phyloP scores from a whole-genome alignment of 352 stramenopile genomes.

The Nothophytophthora sp. region DNA sequence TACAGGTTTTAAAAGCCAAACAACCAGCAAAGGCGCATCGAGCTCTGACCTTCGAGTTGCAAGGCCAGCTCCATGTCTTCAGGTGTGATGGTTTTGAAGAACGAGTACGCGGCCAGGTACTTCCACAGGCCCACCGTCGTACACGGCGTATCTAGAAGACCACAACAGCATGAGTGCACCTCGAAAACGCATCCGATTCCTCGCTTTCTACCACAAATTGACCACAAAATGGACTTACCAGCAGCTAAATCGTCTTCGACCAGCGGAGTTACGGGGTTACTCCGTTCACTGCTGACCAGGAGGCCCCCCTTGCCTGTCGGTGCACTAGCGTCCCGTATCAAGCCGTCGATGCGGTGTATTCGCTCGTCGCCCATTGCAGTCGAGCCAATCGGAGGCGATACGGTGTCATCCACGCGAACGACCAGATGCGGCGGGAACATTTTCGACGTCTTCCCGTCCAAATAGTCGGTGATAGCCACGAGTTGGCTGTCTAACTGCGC shows the following conservation, averaged over 20 bases:
- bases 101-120: constrained; percentile 59
- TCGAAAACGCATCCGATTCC: neutral
- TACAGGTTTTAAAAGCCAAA: no score
- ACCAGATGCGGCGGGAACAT: constrained; percentile 50
- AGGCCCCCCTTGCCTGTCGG: constrained; percentile 20
- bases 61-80: constrained; percentile 63
- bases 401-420: constrained; percentile 16
- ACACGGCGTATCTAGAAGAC: constrained; percentile 52
- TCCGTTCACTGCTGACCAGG: constrained; percentile 23
- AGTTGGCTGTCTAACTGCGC: constrained; percentile 62
- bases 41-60: constrained; percentile 49
- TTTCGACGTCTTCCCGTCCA: constrained; percentile 41
- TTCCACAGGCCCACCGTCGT: constrained; percentile 73
- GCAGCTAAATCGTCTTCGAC: constrained; percentile 74
- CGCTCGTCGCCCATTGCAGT: constrained; percentile 12
- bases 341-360: constrained; percentile 17
- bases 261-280: constrained; percentile 30
- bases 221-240: constrained; percentile 33
- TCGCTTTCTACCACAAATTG: no score
- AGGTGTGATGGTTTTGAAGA: constrained; percentile 59
- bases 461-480: constrained; percentile 56
- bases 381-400: neutral
- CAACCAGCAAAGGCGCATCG: no score
- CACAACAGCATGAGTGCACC: neutral
- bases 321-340: constrained; percentile 1